A percentile compares a stretch with the other conserved stretches of the same genome.
phyloP scores from a whole-genome alignment of 352 stramenopile genomes.

The Pythium scleroteichum region DNA sequence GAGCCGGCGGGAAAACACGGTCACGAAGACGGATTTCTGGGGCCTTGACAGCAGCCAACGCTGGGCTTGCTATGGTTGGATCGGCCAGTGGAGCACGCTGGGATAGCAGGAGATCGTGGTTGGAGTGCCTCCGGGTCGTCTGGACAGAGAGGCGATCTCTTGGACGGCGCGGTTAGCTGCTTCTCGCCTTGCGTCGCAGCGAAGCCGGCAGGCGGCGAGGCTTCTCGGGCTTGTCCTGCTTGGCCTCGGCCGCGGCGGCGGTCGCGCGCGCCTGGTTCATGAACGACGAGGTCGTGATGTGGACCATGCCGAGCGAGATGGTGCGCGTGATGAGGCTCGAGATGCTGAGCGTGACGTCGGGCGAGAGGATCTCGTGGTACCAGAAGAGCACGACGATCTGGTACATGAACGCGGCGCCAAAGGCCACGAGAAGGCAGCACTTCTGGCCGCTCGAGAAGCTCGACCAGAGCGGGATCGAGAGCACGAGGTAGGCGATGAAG shows the following conservation, averaged over 20 bases:
- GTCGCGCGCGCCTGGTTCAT: conserved; percentile 37
- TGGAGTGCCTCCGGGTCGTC: no score
- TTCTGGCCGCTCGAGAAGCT: conserved; percentile 58
- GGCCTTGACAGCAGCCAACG: no score
- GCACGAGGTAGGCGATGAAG: conserved; percentile 61
- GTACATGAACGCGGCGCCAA: conserved; percentile 42
- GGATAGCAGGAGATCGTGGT: no score
- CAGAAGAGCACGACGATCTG: conserved; percentile 48
- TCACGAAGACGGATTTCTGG: no score
- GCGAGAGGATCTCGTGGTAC: conserved; percentile 40
- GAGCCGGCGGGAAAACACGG: no score
- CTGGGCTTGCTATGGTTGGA: no score
- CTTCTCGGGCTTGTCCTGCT: conserved; percentile 1
- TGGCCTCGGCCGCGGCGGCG: neutral
- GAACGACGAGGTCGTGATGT: conserved; percentile 71
- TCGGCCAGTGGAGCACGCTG: no score
- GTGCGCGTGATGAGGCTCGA: conserved; percentile 71
- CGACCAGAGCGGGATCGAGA: conserved; percentile 53
- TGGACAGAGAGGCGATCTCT: no score
- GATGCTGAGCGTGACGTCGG: conserved; percentile 52
- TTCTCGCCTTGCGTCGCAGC: conserved; percentile 14
- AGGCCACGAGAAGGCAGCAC: conserved; percentile 49
- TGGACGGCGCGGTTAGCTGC: neutral
- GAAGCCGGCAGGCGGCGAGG: neutral
- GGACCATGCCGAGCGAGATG: conserved; percentile 73